These are phyloP conservation scores for Tolypocladium paradoxum DNA, from an alignment of 2,329 filamentous ascomycete genomes.

Conservation along the genomic window DNA sequence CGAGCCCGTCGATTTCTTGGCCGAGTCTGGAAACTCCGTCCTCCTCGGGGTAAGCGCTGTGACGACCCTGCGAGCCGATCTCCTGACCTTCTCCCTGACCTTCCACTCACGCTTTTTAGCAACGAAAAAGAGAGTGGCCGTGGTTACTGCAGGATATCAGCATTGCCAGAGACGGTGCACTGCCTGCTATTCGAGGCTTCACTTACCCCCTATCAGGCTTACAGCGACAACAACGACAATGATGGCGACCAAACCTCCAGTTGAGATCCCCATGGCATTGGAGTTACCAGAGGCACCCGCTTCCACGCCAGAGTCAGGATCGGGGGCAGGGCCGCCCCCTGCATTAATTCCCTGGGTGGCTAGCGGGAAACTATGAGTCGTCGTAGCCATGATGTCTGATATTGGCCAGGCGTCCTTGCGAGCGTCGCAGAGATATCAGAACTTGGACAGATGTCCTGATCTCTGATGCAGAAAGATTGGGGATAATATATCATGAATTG, in stretches of 20 bases:
- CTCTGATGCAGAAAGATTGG: background rate
- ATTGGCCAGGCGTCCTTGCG: background rate
- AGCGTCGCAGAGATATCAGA: background rate
- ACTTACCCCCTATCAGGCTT: conserved; percentile 58
- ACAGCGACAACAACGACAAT: conserved; percentile 60
- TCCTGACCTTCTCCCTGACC: conserved; percentile 58
- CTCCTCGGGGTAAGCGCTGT: conserved; percentile 52
- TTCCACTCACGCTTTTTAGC: conserved; percentile 83
- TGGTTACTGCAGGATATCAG: conserved; percentile 38
- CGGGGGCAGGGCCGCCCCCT: conserved; percentile 23
- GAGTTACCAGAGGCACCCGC: conserved; percentile 55
- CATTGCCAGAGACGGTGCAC: background rate
- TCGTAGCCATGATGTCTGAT: conserved; percentile 26
- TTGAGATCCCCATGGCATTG: conserved; percentile 50
- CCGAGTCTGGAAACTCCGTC: conserved; percentile 47
- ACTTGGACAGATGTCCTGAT: background rate
- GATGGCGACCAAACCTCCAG: conserved; percentile 62
- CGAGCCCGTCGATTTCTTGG: conserved; percentile 30
- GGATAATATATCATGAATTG: background rate
- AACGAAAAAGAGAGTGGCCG: conserved; percentile 61
- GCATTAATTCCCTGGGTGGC: conserved; percentile 27
- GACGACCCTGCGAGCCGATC: conserved; percentile 53
- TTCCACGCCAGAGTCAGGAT: conserved; percentile 33
- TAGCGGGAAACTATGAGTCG: conserved; percentile 29
- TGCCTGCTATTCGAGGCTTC: background rate